Evolutionary conservation across 176 grass and related monocot genomes (phyloP).

Genomic region (Pharus latifolius): DNA sequence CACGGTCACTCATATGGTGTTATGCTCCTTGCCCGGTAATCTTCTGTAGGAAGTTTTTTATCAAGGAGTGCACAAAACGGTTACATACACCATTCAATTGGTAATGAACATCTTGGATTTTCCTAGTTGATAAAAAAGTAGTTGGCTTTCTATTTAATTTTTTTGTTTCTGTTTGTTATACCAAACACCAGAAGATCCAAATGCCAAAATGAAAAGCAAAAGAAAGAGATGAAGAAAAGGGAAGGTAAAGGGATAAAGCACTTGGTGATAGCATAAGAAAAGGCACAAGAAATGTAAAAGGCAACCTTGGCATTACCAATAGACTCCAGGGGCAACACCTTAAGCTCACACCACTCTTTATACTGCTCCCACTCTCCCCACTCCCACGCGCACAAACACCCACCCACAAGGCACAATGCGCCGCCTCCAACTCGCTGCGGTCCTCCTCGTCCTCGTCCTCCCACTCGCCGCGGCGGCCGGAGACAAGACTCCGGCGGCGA

Average conservation of each 20-base stretch:
- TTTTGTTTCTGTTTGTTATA: neutral
- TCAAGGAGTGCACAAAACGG: too few relatives aligned
- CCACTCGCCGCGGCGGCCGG: neutral
- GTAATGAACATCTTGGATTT: too few relatives aligned
- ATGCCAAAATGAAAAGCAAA: neutral
- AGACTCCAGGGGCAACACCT: neutral
- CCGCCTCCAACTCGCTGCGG: neutral
- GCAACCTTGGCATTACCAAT: neutral
- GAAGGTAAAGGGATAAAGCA: neutral
- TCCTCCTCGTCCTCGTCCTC: neutral
- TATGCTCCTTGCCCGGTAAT: too few relatives aligned
- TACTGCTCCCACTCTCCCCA: slow-evolving; percentile 14
- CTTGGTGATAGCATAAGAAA: neutral
- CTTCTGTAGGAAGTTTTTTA: too few relatives aligned
- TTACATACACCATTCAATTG: too few relatives aligned
- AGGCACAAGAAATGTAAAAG: neutral
- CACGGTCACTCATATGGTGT: too few relatives aligned
- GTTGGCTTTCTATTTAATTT: too few relatives aligned
- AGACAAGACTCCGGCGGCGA: neutral
- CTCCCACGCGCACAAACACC: slow-evolving; percentile 9
- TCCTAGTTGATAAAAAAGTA: too few relatives aligned
- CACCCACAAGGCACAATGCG: slow-evolving; percentile 6
- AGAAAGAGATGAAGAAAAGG: neutral
- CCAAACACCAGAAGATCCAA: neutral
- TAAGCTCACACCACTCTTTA: slow-evolving; percentile 5